Percentiles rank a stretch among this genome's conserved stretches.
Conservation (phyloP, 2,329 filamentous ascomycete genomes). For the Fusarium keratoplasticum region DNA sequence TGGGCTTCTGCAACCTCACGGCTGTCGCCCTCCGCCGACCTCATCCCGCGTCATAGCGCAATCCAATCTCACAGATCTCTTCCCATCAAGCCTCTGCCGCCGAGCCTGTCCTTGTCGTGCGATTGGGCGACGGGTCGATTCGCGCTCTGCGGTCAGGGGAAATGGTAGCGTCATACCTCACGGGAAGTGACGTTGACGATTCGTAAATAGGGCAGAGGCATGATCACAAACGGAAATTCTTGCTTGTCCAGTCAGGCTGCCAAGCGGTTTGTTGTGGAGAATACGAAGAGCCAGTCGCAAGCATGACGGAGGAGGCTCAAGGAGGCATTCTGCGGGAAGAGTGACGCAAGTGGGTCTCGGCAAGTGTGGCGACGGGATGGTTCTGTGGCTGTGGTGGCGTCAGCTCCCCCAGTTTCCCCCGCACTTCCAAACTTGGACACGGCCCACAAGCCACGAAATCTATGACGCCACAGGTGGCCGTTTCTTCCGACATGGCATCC, state of each 20-base stretch:
- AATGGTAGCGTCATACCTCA: constrained; percentile 39
- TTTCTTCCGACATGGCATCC: constrained; percentile 4
- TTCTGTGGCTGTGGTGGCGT: constrained; percentile 44
- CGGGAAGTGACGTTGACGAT: constrained; percentile 42
- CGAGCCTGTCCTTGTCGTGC: constrained; percentile 16
- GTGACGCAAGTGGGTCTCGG: constrained; percentile 20
- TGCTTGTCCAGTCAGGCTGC: constrained; percentile 23
- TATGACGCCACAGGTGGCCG: constrained; percentile 34
- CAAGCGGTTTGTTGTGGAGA: constrained; percentile 39
- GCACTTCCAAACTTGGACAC: constrained; percentile 31
- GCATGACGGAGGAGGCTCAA: constrained; percentile 38
- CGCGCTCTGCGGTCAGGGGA: constrained; percentile 10
- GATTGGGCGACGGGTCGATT: constrained; percentile 24
- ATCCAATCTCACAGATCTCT: constrained; percentile 20
- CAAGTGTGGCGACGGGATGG: constrained; percentile 26
- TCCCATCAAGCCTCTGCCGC: constrained; percentile 10
- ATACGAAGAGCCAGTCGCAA: constrained; percentile 11
- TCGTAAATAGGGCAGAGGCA: constrained; percentile 24
- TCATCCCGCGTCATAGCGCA: constrained; percentile 44
- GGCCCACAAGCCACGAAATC: constrained; percentile 21
- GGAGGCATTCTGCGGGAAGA: constrained; percentile 10
- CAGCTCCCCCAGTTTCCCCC: constrained; percentile 34
- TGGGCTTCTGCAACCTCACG: constrained; percentile 9
- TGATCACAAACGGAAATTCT: constrained; percentile 8
- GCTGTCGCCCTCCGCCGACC: constrained; percentile 26